Percentiles rank a stretch among this genome's conserved stretches.
Evolutionary conservation across 768 basidiomycete species (phyloP).

Genomic region (Leccinum imitatum): DNA sequence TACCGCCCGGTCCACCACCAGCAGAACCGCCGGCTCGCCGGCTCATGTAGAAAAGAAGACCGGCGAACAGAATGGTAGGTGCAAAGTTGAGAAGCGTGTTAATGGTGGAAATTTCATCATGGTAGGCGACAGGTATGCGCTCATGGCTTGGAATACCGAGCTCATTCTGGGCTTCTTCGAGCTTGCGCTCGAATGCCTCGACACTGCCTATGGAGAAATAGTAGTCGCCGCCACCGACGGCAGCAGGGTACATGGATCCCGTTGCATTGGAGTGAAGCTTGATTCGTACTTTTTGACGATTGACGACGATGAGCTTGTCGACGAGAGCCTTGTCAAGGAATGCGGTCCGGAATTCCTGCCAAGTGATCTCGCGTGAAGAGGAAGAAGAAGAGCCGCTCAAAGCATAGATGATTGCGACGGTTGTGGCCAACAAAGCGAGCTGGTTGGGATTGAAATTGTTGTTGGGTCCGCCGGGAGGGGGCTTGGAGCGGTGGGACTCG

Average conservation of each 20-base stretch:
- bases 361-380: slow-evolving; percentile 88
- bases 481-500: slow-evolving; percentile 39
- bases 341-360: slow-evolving; percentile 98
- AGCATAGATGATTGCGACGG: slow-evolving; percentile 64
- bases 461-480: slow-evolving; percentile 44
- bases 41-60: slow-evolving; percentile 87
- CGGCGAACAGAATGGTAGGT: slow-evolving; percentile 90
- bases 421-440: slow-evolving; percentile 55
- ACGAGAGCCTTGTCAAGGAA: slow-evolving; percentile 97
- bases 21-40: slow-evolving; percentile 61
- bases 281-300: slow-evolving; percentile 86
- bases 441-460: slow-evolving; percentile 58
- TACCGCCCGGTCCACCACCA: slow-evolving; percentile 75
- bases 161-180: slow-evolving; percentile 91
- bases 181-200: slow-evolving; percentile 93
- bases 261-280: slow-evolving; percentile 90
- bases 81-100: slow-evolving; percentile 86
- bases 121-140: slow-evolving; percentile 95
- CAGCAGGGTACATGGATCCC: slow-evolving; percentile 69
- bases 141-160: slow-evolving; percentile 90
- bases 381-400: slow-evolving; percentile 47
- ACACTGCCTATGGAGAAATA: slow-evolving; percentile 98
- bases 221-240: slow-evolving; percentile 62
- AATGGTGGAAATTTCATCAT: slow-evolving; percentile 87
- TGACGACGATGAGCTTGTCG: slow-evolving; percentile 89